A percentile compares a stretch with the other conserved stretches of the same genome.
phyloP scores from a whole-genome alignment of 148 eudicot genomes.

The Rhododendron kiyosumense region DNA sequence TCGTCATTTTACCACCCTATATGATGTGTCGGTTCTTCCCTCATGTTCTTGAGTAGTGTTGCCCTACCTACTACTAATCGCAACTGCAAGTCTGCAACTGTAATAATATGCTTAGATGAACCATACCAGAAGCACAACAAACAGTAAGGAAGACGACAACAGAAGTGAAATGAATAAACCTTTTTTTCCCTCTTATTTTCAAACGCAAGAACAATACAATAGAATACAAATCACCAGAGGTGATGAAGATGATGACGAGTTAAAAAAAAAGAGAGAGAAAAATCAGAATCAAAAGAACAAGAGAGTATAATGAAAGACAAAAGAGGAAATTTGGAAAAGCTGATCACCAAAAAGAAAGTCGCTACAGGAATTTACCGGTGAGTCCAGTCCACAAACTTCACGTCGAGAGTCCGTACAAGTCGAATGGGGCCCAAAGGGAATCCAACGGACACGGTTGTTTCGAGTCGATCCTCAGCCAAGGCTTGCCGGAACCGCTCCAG shows the following conservation, averaged over 20 bases:
- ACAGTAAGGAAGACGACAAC: neutral
- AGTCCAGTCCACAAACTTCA: neutral
- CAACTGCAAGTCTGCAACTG: neutral
- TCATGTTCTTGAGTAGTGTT: neutral
- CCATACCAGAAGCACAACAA: neutral
- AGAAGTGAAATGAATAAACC: neutral
- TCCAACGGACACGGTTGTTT: constrained; percentile 40
- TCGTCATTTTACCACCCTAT: neutral
- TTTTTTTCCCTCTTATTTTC: neutral
- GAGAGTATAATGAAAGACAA: constrained; percentile 14
- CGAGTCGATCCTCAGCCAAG: constrained; percentile 40
- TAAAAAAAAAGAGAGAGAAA: neutral
- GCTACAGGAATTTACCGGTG: constrained; percentile 11
- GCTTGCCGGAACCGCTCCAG: constrained; percentile 50
- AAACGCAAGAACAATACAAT: constrained; percentile 9
- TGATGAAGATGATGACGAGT: neutral
- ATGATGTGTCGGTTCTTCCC: constrained; percentile 8
- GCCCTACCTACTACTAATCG: neutral
- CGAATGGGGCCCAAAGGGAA: constrained; percentile 35
- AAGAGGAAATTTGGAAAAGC: neutral
- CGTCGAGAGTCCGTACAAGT: constrained; percentile 28
- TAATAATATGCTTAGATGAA: neutral
- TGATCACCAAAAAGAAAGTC: neutral
- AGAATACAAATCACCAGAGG: constrained; percentile 20
- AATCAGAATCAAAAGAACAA: constrained; percentile 26